Evolutionary conservation across 2,329 filamentous ascomycete species (phyloP).

Genomic region (Fusarium verticillioides): DNA sequence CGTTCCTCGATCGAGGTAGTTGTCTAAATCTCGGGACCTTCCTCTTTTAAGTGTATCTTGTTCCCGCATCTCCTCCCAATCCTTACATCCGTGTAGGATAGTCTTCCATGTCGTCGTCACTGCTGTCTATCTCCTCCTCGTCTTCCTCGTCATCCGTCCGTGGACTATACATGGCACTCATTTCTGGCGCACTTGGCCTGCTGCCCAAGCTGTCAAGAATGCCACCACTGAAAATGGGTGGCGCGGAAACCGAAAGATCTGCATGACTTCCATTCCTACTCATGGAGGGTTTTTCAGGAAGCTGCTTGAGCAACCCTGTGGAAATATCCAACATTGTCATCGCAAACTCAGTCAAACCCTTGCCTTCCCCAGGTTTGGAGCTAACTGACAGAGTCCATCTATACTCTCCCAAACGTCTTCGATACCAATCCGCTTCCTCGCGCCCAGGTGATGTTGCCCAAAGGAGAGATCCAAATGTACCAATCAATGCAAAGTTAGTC

Average conservation of each 20-base stretch:
- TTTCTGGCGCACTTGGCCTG: conserved; percentile 57
- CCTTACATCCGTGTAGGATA: conserved; percentile 42
- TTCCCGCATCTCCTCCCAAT: neutral
- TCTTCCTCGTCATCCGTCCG: conserved; percentile 57
- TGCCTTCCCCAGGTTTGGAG: conserved; percentile 73
- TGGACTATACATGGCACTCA: conserved; percentile 64
- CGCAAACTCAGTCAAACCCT: conserved; percentile 73
- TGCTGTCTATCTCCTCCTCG: conserved; percentile 57
- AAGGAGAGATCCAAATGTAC: conserved; percentile 89
- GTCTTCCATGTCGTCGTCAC: conserved; percentile 68
- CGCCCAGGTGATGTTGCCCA: conserved; percentile 88
- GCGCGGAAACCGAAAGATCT: conserved; percentile 56
- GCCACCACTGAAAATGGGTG: conserved; percentile 48
- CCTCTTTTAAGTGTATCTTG: neutral
- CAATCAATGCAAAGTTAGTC: conserved; percentile 93
- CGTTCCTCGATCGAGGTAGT: neutral
- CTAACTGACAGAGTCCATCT: conserved; percentile 93
- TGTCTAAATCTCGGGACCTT: neutral
- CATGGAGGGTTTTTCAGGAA: conserved; percentile 77
- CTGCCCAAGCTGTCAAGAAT: conserved; percentile 57
- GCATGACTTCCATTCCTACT: conserved; percentile 64
- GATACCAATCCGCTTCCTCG: conserved; percentile 94
- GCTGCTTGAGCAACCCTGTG: conserved; percentile 73
- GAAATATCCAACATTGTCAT: conserved; percentile 81
- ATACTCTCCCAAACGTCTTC: conserved; percentile 85